Evolutionary conservation across 306 rosid genomes (phyloP), one percentile per base, ranked within the genome.

Genomic region (Cicer cuneatum): DNA sequence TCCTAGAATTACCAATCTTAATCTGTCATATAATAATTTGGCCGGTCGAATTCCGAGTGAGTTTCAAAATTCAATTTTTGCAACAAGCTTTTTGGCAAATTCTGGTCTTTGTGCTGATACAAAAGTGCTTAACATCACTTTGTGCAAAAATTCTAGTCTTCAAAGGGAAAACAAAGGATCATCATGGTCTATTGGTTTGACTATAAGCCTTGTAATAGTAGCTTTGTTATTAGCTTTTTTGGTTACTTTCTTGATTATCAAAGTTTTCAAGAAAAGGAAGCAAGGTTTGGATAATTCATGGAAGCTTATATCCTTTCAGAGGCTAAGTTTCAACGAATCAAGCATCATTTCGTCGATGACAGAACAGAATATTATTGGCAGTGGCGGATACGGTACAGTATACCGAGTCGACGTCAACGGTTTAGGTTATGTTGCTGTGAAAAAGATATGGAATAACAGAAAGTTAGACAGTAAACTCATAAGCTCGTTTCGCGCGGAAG

Each of bases 41-140:
- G 29, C 73, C 0, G 93, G 97, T 18, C 77, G 38, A 24, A 67
- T 93, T 61, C 97, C 93, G 6, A 14, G 21, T 39, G 81, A 40
- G 13, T 51, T 88, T 0, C 88, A 85, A 60, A 89, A 78, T 73
- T 0, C 70, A 14, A 89, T n/a, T 0, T 84, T 59, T 75, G 81
- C 63, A 0, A 47, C 1, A 13, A 89, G 91, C 85, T 93, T 93
- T 85, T 87, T 87, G 81, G 79, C 83, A 66, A 89, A 93, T 82
- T 69, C 85, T 18, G 87, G 85, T 48, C 97, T 93, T 1, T 91
- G 94, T 65, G 57, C 89, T 3, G 86, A 67, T 48, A 66, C 49
- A 9, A 24, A 48, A 10, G 18, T 42, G 41, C 29, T 80, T 16
- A 81, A 84, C 62, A 69, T 89, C 46, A 43, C 72, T 7, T 43